Evolutionary conservation across 2,329 filamentous ascomycete genomes (phyloP), one percentile per base, ranked within the genome.

Genomic region (Phaeosphaeria sp.): DNA sequence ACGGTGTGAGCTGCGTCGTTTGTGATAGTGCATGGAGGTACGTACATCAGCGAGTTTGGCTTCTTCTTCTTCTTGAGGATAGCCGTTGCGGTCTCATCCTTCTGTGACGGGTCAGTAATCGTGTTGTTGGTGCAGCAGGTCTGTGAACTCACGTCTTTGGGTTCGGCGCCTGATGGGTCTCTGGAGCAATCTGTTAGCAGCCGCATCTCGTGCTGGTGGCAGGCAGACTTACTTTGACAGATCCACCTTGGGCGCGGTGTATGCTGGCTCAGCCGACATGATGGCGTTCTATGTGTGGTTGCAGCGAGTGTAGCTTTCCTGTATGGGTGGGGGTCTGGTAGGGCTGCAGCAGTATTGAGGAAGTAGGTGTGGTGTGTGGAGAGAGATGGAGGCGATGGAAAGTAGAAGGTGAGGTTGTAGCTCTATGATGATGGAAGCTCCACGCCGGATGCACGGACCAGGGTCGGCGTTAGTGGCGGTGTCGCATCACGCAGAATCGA

Each of bases 41-140:
- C 89, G 79, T 85, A 96, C 93, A 99, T 96, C 79, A 99, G 83
- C 76, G 94, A 96, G 83, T 99, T 99, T 72, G 93, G 93, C 92
- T 99, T 99, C 93, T 99, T 99, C 90, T 99, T 99, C 87, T 98
- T 98, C 85, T 97, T 98, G 75, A 99, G 87, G 72, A 99, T 99
- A 69, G 95, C 95, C 46, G 95, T 99, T 52, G 95, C 88, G 62
- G 90, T 92, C 77, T 97, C 95, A 79, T 97, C 91, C 73, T 92
- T 89, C 89, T 96, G 66, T 65, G 65, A 67, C 56, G 66, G 63
- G 70, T 78, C 62, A 79, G 76, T 68, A 58, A 61, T 56, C 55
- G 55, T 63, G 44, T 46, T 50, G 51, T 59, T 56, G 48, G 56
- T 55, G 44, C 52, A 43, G 39, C 44, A 51, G 54, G 36, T 42